phyloP scores from a whole-genome alignment of 2,329 filamentous ascomycete genomes.

The Penicillium expansum region DNA sequence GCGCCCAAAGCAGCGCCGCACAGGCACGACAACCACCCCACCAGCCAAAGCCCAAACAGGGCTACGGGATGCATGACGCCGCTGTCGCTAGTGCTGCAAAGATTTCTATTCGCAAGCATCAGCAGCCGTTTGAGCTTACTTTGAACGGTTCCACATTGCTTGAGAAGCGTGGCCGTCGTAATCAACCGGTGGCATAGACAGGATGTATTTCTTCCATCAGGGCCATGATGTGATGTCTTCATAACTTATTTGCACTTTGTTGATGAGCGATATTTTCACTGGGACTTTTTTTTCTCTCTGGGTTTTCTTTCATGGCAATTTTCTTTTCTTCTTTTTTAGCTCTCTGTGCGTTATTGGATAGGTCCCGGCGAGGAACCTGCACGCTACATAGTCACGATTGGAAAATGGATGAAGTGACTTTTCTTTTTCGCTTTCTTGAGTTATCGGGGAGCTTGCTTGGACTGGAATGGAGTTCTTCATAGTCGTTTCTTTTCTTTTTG shows the following conservation, averaged over 20 bases:
- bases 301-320: neutral
- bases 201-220: neutral
- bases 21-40: conserved; percentile 58
- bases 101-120: conserved; percentile 71
- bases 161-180: conserved; percentile 60
- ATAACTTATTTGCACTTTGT: conserved; percentile 6
- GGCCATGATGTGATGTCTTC: conserved; percentile 8
- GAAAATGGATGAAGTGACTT: conserved; percentile 4
- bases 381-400: conserved; percentile 11
- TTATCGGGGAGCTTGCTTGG: conserved; percentile 13
- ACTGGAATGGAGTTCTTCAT: conserved; percentile 20
- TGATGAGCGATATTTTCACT: conserved; percentile 15
- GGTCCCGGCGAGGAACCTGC: conserved; percentile 6
- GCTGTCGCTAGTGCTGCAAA: conserved; percentile 79
- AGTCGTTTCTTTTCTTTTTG: conserved; percentile 3
- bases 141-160: conserved; percentile 87
- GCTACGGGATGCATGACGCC: conserved; percentile 87
- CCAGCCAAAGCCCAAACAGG: conserved; percentile 52
- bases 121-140: conserved; percentile 86
- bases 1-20: conserved; percentile 58
- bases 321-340: neutral
- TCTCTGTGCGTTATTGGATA: conserved; percentile 6
- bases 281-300: conserved; percentile 4
- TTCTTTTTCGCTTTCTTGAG: conserved; percentile 10
- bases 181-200: conserved; percentile 31